Evolutionary conservation across 495 filamentous ascomycete genomes (phyloP).

Genomic region (Clohesyomyces aquaticus): DNA sequence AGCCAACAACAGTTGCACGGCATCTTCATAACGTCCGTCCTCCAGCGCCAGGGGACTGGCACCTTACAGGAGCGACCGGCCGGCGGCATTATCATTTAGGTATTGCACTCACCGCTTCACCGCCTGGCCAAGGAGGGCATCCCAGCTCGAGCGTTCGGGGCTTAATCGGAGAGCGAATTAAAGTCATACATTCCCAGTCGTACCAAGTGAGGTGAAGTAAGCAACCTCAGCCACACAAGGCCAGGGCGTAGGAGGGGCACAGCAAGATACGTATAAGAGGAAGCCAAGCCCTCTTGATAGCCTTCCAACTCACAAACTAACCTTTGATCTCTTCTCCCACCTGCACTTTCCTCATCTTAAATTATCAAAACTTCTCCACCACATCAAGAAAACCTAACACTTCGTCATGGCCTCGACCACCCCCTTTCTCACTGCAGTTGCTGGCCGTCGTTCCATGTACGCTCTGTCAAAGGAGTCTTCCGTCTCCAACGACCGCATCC

Average conservation of each 20-base stretch:
- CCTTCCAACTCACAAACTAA: neutral
- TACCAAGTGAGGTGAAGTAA: no score
- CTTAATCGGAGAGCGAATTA: no score
- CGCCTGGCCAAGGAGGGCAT: neutral
- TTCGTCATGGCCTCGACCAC: slow-evolving; percentile 31
- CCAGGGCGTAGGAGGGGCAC: neutral
- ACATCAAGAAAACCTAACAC: neutral
- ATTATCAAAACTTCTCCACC: neutral
- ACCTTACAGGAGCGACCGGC: neutral
- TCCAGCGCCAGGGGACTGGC: neutral
- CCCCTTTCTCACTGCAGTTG: slow-evolving; percentile 41
- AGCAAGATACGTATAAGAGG: slow-evolving; percentile 1
- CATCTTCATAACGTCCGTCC: neutral
- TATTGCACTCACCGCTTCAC: neutral
- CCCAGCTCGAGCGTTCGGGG: no score
- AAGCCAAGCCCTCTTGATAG: slow-evolving; percentile 8
- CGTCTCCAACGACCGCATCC: slow-evolving; percentile 45
- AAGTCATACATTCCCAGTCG: no score
- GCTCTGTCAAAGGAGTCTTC: slow-evolving; percentile 41
- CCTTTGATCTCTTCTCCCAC: neutral
- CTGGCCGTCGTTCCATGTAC: slow-evolving; percentile 46
- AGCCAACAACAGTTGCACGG: neutral
- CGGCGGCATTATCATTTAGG: neutral
- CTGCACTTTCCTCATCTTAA: neutral
- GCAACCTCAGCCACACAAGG: no score